Base-by-base conservation (phyloP, 2,329 filamentous ascomycete genomes). In the Hymenoscyphus salicellus region DNA sequence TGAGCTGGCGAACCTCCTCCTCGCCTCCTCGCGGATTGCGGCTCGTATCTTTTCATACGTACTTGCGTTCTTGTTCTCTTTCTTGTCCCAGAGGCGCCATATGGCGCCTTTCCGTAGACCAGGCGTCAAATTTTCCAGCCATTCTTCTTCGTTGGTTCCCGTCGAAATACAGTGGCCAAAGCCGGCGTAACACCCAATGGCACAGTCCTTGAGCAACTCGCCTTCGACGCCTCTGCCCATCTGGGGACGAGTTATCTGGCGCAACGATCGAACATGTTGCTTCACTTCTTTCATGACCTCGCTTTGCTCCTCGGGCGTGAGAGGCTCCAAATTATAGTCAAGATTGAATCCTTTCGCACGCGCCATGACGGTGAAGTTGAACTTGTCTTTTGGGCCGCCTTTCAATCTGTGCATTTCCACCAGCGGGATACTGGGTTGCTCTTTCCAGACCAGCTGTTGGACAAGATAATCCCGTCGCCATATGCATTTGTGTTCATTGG, bases 121-220 rank as follows among this genome's bases (percentile, higher is more conserved):
- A 5, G 59, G 55, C 38, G 63, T 61, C 28, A 65, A n/a, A 55
- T 65, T 60, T 57, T 65, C 60, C 26, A 65, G 41, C 63, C 63
- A 65, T 33, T 59, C 55, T 55, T 65, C 63, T 8, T 65, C 60
- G 20, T 65, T 60, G n/a, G 16, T 7, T 32, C 63, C 63, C 20
- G 58, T 61, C 17, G 58, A 57, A 20, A 61, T 58, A 23, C 63
- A 64, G n/a, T n/a, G n/a, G 26, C 55, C 63, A 2, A 1, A n/a
- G 7, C 49, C 49, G 30, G 10, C 33, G 46, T 58, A 64, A 33
- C 8, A 30, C 17, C 63, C 63, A 38, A 64, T 49, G 55, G 23
- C 17, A n/a, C 10, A 2, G 49, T 64, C 63, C n/a, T n/a, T 26
- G 49, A 64, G 58, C 32, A 38, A 28, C 49, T 49, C 49, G 49